Evolutionary conservation across 306 rosid species (phyloP), one percentile per base, ranked within the genome.

Genomic region (Gillenia trifoliata): DNA sequence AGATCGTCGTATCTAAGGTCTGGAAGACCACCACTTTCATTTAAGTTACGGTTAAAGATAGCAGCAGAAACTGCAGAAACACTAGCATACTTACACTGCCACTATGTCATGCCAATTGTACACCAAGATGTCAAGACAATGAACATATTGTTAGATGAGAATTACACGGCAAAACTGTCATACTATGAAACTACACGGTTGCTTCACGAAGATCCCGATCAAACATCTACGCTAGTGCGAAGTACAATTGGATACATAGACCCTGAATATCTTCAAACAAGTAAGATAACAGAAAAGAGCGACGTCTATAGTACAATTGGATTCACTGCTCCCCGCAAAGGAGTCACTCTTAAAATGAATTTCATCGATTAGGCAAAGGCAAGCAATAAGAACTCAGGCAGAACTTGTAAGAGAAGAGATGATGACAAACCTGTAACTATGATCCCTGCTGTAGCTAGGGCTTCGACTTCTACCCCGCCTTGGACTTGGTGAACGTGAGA

Each of bases 381-480:
- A 17, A 22, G 38, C 8, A 9, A 60, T 49, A 4, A 69, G 23
- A n/a, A 50, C 33, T 33, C 30, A 0, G 3, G 22, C 9, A 19
- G n/a, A 50, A 55, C 22, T 71, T 59, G 49, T 33, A 8, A 34
- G 50, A 55, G 34, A 4, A 36, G 33, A 2, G 6, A 66, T 26
- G 11, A 67, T n/a, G 16, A 61, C 52, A 50, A 38, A 31, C 91
- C 91, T 87, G 75, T 80, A 82, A 75, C 91, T 87, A 34, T 66
- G 88, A 16, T 65, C 91, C 80, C 91, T 77, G 83, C 86, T 84
- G 78, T 87, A 82, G 68, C 90, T 84, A n/a, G 74, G 90, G 66
- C 89, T 86, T 61, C 76, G 82, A 79, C 88, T 87, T 78, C 86
- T 79, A 33, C 82, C 91, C 49, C 72, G 88, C 15, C 79, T 84